Base-by-base conservation (phyloP, 2,329 filamentous ascomycete genomes). In the Penicillium sp. region DNA sequence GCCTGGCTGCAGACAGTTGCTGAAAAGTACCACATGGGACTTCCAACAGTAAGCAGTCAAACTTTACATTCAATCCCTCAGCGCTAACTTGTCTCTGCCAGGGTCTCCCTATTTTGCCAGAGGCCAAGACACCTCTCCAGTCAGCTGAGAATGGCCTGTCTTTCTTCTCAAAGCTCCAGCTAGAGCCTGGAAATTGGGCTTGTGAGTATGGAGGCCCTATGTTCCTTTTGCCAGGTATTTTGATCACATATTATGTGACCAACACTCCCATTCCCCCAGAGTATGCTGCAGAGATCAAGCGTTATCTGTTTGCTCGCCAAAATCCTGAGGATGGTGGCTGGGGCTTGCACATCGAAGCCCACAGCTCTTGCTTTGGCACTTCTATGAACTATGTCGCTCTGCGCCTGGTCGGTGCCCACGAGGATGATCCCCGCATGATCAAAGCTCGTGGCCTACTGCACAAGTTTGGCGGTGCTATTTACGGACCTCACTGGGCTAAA, bases 151-250 rank as follows among this genome's bases (percentile, higher is more conserved):
- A 99, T 77, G 92, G 89, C 37, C 82, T 98, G 53, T 80, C 84
- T 3, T 98, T 96, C 80, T 96, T 96, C 78, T 90, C 93, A 56
- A 85, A 93, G 61, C 84, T 98, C 24, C 95, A 99, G 73, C 82
- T 97, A 1, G 86, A 89, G 14, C 89, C 91, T 1, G 95, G 95
- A 5, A 91, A 97, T 70, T 99, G 95, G 95, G 95, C 83, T 5
- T 98, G 93, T 78, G 95, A 99, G 73, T 99, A 99, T 77, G 95
- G 95, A 53, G 95, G 95, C 0, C 95, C 95, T 4, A 93, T 97
- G 90, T 99, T 99, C 71, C 84, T 98, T 39, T 81, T 98, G 1
- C 91, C 93, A 0, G 91, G 93, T 45, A 73, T 96, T 22, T 86
- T 97, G 60, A 86, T 96, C 64, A 84, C 90, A 27, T 96, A 91